These are phyloP conservation scores for Entomortierella parvispora DNA, from an alignment of 192 early-diverging fungal genomes.

Conservation along the genomic window DNA sequence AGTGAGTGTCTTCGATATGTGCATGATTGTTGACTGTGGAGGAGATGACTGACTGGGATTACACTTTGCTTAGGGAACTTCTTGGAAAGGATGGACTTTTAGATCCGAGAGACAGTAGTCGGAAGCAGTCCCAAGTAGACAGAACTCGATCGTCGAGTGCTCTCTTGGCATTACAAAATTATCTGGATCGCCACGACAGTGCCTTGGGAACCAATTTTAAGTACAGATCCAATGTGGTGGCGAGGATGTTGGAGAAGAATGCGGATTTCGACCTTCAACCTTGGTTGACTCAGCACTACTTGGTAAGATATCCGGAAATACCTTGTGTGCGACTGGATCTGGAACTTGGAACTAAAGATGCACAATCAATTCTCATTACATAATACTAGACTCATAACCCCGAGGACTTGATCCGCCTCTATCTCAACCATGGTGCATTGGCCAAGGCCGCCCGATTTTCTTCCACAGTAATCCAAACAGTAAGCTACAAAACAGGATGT, in stretches of 20 bases:
- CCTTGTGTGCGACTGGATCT: not conserved
- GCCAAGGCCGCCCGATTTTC: slow-evolving; percentile 36
- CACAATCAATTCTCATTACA: not conserved
- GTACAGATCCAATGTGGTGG: slow-evolving; percentile 18
- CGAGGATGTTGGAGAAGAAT: slow-evolving; percentile 21
- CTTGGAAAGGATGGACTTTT: slow-evolving; percentile 8
- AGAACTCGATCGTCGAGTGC: slow-evolving; percentile 10
- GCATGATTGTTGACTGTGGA: not conserved
- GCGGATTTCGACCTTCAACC: slow-evolving; percentile 30
- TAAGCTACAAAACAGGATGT: not conserved
- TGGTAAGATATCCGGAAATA: slow-evolving; percentile 10
- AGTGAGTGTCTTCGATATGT: slow-evolving; percentile 5
- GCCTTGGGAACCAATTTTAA: slow-evolving; percentile 17
- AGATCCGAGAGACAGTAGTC: not conserved
- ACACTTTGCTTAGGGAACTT: slow-evolving; percentile 11
- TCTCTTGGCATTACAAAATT: slow-evolving; percentile 17
- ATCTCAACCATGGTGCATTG: slow-evolving; percentile 26
- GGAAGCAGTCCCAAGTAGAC: not conserved
- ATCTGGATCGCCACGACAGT: slow-evolving; percentile 32
- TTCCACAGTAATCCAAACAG: slow-evolving; percentile 25
- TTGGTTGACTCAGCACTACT: slow-evolving; percentile 40
- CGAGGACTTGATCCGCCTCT: slow-evolving; percentile 44
- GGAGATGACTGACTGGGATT: not conserved
- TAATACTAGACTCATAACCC: slow-evolving; percentile 30
- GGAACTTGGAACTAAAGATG: not conserved